These are phyloP conservation scores for Vitis hybrid DNA, from an alignment of 177 flowering plant genomes.

Conservation along the genomic window DNA sequence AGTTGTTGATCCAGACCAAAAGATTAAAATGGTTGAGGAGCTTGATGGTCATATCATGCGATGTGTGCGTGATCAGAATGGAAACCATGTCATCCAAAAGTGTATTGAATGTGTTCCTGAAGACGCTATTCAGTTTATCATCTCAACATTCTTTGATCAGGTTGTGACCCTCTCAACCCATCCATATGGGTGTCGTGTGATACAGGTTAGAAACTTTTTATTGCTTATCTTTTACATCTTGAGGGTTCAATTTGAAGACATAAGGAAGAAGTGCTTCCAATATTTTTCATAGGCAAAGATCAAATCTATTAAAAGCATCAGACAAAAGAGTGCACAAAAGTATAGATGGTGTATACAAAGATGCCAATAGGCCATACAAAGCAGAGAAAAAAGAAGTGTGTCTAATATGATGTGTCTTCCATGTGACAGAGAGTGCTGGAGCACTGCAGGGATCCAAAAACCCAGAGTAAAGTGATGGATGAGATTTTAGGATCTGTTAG, in stretches of 20 bases:
- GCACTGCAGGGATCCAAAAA: slow-evolving; percentile 48
- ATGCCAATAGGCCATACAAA: too few relatives aligned
- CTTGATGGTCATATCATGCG: slow-evolving; percentile 94
- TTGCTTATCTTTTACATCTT: neutral
- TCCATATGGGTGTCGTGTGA: slow-evolving; percentile 97
- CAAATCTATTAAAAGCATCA: too few relatives aligned
- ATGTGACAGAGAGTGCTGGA: slow-evolving; percentile 76
- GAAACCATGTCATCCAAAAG: slow-evolving; percentile 98
- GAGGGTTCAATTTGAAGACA: neutral
- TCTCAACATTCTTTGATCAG: slow-evolving; percentile 80
- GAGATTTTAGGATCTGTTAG: slow-evolving; percentile 67
- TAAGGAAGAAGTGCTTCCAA: neutral
- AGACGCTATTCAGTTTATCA: slow-evolving; percentile 80
- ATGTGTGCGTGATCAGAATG: slow-evolving; percentile 98
- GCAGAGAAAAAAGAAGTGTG: too few relatives aligned
- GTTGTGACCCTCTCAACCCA: slow-evolving; percentile 93
- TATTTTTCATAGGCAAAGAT: neutral
- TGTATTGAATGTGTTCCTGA: slow-evolving; percentile 97
- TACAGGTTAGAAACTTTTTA: slow-evolving; percentile 57
- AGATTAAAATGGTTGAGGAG: slow-evolving; percentile 85
- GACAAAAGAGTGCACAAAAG: too few relatives aligned
- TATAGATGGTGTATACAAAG: too few relatives aligned
- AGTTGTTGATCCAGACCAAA: slow-evolving; percentile 94
- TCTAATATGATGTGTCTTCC: neutral
- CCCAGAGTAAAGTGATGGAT: slow-evolving; percentile 66